Conservation (phyloP, 768 basidiomycete genomes). For the Ramaria sp. region DNA sequence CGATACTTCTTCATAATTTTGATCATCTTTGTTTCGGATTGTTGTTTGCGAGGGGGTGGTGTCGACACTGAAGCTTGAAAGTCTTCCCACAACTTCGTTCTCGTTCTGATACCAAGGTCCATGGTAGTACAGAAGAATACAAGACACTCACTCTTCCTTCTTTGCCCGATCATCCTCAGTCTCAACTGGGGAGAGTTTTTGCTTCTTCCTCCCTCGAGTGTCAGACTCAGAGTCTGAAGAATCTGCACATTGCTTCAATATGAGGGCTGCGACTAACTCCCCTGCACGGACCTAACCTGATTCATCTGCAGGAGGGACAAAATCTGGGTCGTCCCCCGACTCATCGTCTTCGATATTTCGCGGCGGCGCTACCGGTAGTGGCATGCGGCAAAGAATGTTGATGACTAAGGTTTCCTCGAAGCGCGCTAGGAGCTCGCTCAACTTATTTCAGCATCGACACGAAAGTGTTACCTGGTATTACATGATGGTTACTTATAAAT, state of each 20-base stretch:
- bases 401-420: not conserved
- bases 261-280: not conserved
- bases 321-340: slow-evolving; percentile 57
- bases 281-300: slow-evolving; percentile 17
- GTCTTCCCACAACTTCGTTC: slow-evolving; percentile 52
- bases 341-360: slow-evolving; percentile 6
- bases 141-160: slow-evolving; percentile 32
- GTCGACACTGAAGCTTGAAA: slow-evolving; percentile 54
- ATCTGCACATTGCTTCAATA: not conserved
- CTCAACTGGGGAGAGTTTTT: slow-evolving; percentile 18
- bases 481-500: not conserved
- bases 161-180: slow-evolving; percentile 26
- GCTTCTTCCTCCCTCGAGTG: slow-evolving; percentile 25
- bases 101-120: slow-evolving; percentile 24
- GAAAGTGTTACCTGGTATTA: not conserved
- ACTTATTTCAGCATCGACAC: not conserved
- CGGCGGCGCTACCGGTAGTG: not conserved
- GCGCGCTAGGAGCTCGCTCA: too few species aligned
- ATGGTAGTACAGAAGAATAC: not conserved
- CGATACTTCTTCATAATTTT: slow-evolving; percentile 59
- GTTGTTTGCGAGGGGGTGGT: slow-evolving; percentile 11
- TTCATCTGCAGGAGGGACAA: slow-evolving; percentile 33
- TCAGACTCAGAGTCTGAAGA: slow-evolving; percentile 23
- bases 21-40: slow-evolving; percentile 34
- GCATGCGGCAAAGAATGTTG: not conserved